Base-by-base conservation (phyloP, 306 rosid species). In the Prunus kanzakura region DNA sequence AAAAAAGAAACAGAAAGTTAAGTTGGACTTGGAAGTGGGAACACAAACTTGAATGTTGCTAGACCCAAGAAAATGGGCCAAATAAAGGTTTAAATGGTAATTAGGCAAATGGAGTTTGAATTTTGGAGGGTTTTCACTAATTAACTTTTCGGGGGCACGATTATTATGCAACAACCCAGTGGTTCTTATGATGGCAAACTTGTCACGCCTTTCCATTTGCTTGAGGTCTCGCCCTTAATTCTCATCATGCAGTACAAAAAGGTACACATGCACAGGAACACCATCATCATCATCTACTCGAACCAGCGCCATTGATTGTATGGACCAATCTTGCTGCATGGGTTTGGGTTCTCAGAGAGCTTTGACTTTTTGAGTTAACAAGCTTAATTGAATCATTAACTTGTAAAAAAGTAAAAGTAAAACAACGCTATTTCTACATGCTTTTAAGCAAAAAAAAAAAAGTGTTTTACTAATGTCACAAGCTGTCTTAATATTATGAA, bases 121-220 rank as follows among this genome's bases (percentile, higher is more conserved):
- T 30, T 47, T 56, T 74, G 25, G 74, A 65, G 64, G 56, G 14
- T 52, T 55, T 70, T 71, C 22, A 16, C 65, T 72, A 6, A 4
- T 52, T 1, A 41, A 25, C 64, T 82, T 78, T 78, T 19, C 11
- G 63, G 64, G 58, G 64, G 86, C 38, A 73, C 45, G 82, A 78
- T 76, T 25, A 79, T 83, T 89, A 87, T 86, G 88, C 84, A 84
- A 73, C 78, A 66, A 72, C 76, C 82, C 55, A 81, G 88, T 90
- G 90, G 79, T 66, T 79, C 57, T 73, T 69, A 90, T 93, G 84
- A 93, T 93, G 79, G 82, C 77, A 54, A 60, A 76, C 79, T 68
- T 32, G 85, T 81, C 94, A 89, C 90, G 97, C 94, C 82, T 79
- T 41, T 71, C 51, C 30, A 22, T n/a, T 13, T 12, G 61, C 72